Evolutionary conservation across 2,329 filamentous ascomycete species (phyloP), one percentile per base, ranked within the genome.

Genomic region (Epichloe uncinata): DNA sequence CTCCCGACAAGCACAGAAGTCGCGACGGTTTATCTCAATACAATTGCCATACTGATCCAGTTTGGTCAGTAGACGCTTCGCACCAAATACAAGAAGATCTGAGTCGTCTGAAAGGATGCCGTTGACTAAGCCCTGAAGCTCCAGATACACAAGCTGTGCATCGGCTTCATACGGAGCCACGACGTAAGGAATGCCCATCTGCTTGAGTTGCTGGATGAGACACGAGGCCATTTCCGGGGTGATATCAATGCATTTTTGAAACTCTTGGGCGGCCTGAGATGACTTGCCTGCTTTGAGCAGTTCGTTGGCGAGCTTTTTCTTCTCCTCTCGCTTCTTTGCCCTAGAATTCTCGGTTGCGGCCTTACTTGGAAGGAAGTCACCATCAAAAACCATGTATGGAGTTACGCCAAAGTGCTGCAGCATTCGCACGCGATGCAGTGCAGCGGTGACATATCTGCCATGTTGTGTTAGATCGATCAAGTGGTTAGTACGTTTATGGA

Each of bases 131-230:
- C 91, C 91, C 52, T 87, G 79, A 46, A 82, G 82, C 67, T 98
- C 93, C 37, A 98, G 75, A 62, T 97, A 98, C 26, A 89, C 90
- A 58, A 98, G 76, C 66, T 98, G 91, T n/a, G 91, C 84, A 66
- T 98, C 93, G 44, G 93, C 93, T 72, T 98, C 93, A 67, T 96
- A 98, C 0, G 93, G 93, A 1, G 93, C 93, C 16, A 98, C 94
- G 50, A 98, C 75, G 63, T 95, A 97, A 51, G 87, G 78, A 15
- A 98, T 77, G 38, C 81, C 76, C 60, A 83, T 72, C 60, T 80
- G 79, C 69, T 94, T 96, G 59, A 97, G 74, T 64, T 95, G 87
- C 57, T 96, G 89, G 52, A 98, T 98, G 48, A 97, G 70, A 56
- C 86, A 77, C 6, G 87, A 81, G 7, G 93, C 93, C 94, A 98